Base-by-base conservation (phyloP, 257 asterid species). In the Solanum etuberosum region DNA sequence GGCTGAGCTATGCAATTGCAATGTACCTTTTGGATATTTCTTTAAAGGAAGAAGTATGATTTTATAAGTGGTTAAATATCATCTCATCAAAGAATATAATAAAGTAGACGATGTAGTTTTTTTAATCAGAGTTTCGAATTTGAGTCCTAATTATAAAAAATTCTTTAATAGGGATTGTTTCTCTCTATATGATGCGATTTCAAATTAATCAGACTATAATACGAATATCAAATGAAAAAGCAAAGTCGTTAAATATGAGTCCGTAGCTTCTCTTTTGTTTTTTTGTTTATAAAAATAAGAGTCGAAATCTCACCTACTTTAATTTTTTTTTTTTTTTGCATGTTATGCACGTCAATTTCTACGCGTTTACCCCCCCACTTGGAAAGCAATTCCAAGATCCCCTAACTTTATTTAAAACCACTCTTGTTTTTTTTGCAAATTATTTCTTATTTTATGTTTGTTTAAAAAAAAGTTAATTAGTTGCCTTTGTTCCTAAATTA, bases 271-370 rank as follows among this genome's bases (percentile, higher is more conserved):
- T 25, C 35, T 76, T 76, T 76, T 76, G 59, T 76, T 40, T 76
- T 40, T 15, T n/a, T 13, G 2, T 38, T 73, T 21, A 4, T 9
- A 11, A 35, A 65, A 65, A 70, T 16, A 71, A 7, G 59, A 14
- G 85, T 80, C 67, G 10, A 80, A 80, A 80, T 80, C 85, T 80
- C 85, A 80, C 85, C 85, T 16, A 80, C 85, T 80, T 72, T 21
- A 4, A 5, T 7, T 71, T 9, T 4, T 25, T 61, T 61, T 1
- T 20, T 14, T 46, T 78, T 25, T 16, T 80, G 84, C 84, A 80
- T 80, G 84, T 46, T 46, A 29, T 46, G 63, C 40, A 80, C 40
- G 27, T 80, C 85, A 4, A 29, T 15, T 29, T 80, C 67, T 29
- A 80, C 85, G 85, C 85, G 85, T 80, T 18, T 78, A 78, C 3